Evolutionary conservation across 2,329 filamentous ascomycete genomes (phyloP), one percentile per base, ranked within the genome.

Genomic region (Cladosporium oxysporum): DNA sequence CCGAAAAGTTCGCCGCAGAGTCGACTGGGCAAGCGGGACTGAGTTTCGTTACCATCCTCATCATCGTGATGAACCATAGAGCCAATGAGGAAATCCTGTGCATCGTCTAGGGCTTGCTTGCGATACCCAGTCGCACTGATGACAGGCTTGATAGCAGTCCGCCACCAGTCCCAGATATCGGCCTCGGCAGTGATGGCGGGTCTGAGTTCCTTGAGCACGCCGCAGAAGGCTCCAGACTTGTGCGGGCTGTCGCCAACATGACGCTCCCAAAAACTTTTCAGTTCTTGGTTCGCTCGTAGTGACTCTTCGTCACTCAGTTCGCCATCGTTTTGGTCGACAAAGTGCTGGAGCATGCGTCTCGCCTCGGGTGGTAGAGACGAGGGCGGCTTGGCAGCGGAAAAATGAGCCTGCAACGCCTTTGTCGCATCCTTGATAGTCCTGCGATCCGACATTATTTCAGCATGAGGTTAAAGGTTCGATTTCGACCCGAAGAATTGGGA

Each of bases 111-210:
- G 64, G 90, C 81, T 6, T 82, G 83, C 72, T 88, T 88, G 72
- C 90, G 88, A 62, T 86, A 83, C 16, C 83, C 84, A 11, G 89
- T 78, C 58, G 84, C 80, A 67, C 87, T 79, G 67, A 87, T 75
- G 16, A 86, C 82, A 0, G 88, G 86, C 55, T 82, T 81, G 23
- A 88, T 77, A 16, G 89, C 80, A 68, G 85, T 79, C 55, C 90
- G 86, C 84, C 91, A 92, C 91, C 91, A 95, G 66, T 88, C 84
- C 64, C 88, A 78, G 64, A 91, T 77, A 64, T 88, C 85, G 37
- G 85, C 82, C 2, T 88, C 84, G 12, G 87, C 87, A 65, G 83
- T 84, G 63, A 95, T 83, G 12, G 84, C 84, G 2, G 89, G 87
- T 28, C 88, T 83, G 41, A 94, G 80, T 49, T 83, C 84, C 57